phyloP scores from a whole-genome alignment of 805 yeast species.

The Wickerhamomyces silvicola region DNA sequence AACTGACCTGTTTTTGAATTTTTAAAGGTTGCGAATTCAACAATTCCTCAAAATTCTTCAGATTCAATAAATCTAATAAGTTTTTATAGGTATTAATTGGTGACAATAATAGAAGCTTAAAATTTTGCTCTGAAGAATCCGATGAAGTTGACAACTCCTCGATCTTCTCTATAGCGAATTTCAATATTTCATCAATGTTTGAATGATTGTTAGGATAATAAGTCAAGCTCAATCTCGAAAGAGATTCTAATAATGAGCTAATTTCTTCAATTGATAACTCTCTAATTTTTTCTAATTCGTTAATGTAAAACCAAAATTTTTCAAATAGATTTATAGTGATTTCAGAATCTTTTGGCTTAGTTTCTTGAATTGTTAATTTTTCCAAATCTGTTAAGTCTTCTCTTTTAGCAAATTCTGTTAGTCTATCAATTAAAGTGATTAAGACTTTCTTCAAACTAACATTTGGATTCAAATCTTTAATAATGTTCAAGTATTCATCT shows the following conservation, averaged over 20 bases:
- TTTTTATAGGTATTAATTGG: constrained; percentile 38
- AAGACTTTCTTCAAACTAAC: constrained; percentile 65
- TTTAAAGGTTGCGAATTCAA: constrained; percentile 43
- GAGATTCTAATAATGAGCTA: constrained; percentile 56
- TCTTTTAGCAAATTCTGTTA: constrained; percentile 46
- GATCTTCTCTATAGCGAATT: constrained; percentile 40
- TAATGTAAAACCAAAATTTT: constrained; percentile 60
- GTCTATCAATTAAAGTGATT: constrained; percentile 64
- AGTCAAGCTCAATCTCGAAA: constrained; percentile 54
- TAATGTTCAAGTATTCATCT: constrained; percentile 56
- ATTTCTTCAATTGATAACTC: constrained; percentile 64
- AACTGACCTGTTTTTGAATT: constrained; percentile 52
- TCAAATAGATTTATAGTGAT: constrained; percentile 41
- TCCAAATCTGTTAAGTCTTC: constrained; percentile 23
- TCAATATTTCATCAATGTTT: constrained; percentile 56
- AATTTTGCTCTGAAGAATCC: constrained; percentile 29
- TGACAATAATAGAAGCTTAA: constrained; percentile 39
- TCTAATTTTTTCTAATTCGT: constrained; percentile 45
- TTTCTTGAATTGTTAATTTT: constrained; percentile 15
- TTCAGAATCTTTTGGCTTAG: constrained; percentile 1
- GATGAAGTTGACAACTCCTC: constrained; percentile 26
- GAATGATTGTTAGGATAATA: constrained; percentile 59
- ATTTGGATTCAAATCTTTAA: constrained; percentile 60
- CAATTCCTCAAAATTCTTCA: constrained; percentile 47
- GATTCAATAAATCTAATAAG: constrained; percentile 29